Evolutionary conservation across 306 rosid genomes (phyloP).

Genomic region (Begonia peltatifolia): DNA sequence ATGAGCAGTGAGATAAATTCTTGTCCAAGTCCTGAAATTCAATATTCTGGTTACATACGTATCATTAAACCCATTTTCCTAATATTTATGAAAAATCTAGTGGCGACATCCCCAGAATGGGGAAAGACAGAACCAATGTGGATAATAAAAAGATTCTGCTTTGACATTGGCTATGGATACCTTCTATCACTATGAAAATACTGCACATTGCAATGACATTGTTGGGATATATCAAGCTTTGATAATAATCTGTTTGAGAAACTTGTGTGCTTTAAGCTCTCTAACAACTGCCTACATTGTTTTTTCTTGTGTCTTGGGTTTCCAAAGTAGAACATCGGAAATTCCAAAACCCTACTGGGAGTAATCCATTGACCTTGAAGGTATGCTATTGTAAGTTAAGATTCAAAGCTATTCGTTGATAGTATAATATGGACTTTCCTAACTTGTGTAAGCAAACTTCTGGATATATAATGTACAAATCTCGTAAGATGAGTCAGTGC

Average conservation of each 20-base stretch:
- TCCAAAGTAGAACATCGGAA: too few relatives aligned
- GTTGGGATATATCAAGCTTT: neutral
- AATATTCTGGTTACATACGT: conserved; percentile 12
- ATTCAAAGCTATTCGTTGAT: too few relatives aligned
- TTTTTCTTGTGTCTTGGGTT: too few relatives aligned
- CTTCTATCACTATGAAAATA: neutral
- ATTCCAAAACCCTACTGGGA: too few relatives aligned
- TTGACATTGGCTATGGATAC: neutral
- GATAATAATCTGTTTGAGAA: neutral
- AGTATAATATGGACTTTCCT: too few relatives aligned
- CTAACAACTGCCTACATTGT: too few relatives aligned
- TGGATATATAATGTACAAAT: too few relatives aligned
- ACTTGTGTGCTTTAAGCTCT: neutral
- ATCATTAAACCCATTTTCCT: conserved; percentile 5
- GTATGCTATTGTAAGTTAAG: too few relatives aligned
- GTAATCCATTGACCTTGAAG: too few relatives aligned
- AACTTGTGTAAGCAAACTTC: too few relatives aligned
- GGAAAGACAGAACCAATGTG: conserved; percentile 1
- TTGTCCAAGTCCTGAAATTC: conserved; percentile 11
- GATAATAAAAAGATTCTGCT: conserved; percentile 3
- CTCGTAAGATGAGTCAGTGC: too few relatives aligned
- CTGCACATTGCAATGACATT: neutral
- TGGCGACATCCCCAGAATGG: neutral
- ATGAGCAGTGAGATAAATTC: conserved; percentile 22
- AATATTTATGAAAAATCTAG: neutral